phyloP scores from a whole-genome alignment of 1,284 basidiomycete species.

The Cystobasidiaceae sp. region DNA sequence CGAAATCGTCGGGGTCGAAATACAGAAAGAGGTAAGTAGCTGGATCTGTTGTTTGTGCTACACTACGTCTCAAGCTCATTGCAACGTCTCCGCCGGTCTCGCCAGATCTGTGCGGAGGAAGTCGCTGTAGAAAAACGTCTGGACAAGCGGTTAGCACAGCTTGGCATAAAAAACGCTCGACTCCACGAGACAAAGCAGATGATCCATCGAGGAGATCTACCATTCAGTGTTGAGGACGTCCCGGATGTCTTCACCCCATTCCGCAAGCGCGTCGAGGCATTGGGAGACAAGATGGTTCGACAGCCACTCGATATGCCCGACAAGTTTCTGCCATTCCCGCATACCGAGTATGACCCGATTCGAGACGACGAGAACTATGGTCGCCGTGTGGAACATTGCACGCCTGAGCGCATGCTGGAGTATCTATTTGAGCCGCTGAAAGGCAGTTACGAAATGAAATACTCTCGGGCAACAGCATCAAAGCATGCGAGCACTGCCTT shows the following conservation, averaged over 20 bases:
- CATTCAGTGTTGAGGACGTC: constrained; percentile 48
- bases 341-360: constrained; percentile 17
- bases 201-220: constrained; percentile 49
- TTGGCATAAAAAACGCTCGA: constrained; percentile 39
- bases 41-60: too few relatives aligned
- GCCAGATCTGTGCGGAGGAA: constrained; percentile 44
- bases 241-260: constrained; percentile 54
- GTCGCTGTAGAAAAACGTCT: constrained; percentile 37
- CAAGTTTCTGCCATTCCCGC: constrained; percentile 45
- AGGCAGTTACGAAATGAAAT: constrained; percentile 40
- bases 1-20: constrained; percentile 50
- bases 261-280: constrained; percentile 51
- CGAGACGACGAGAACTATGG: constrained; percentile 31
- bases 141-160: constrained; percentile 33
- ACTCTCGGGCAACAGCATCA: constrained; percentile 33
- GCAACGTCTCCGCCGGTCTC: constrained; percentile 6
- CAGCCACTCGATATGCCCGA: constrained; percentile 35
- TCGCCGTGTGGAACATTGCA: constrained; percentile 17
- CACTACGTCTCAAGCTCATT: too few relatives aligned
- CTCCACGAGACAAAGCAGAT: constrained; percentile 46
- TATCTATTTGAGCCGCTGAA: constrained; percentile 43
- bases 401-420: constrained; percentile 35
- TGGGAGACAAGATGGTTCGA: constrained; percentile 46
- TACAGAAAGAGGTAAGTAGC: constrained; percentile 49
- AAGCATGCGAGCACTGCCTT: constrained; percentile 45